Base-by-base conservation (phyloP, 2,329 filamentous ascomycete genomes). In the Madurella fahalii region DNA sequence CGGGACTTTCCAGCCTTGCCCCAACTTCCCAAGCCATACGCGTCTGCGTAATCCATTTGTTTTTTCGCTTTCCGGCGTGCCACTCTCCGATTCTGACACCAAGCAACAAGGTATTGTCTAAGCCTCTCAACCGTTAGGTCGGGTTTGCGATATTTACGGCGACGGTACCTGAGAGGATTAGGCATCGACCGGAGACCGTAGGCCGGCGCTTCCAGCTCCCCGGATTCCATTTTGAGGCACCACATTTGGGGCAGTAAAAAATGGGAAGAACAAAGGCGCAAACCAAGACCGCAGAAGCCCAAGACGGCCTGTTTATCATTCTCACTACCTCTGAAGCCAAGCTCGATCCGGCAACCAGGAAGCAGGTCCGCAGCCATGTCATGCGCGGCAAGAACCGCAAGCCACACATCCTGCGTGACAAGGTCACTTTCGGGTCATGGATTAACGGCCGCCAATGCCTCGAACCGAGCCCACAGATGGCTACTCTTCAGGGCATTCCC, bases 321-420 rank as follows among this genome's bases (percentile, higher is more conserved):
- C 49, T 55, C 41, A 63, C 62, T 1, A 51, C 63, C 2, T 15
- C 42, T 2, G 44, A 25, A 2, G 49, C 48, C 53, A 61, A 43
- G 57, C 59, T 50, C 18, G 57, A 57, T 18, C 7, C 49, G n/a
- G 48, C 32, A 15, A 17, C 47, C 30, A 50, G 57, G 25, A 58
- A 52, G 34, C 47, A 51, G 37, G 54, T 61, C 43, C 54, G 58
- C 20, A 61, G 59, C 47, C 53, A 60, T 54, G 58, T 60, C 39
- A 61, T 61, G 59, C 57, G 51, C 7, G 59, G 59, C 12, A 60
- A 58, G 51, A 61, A 61, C 47, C 54, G 55, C 34, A 59, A 54
- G 44, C 45, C 31, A 4, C 31, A 13, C 18, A 20, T 9, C 9
- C 52, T 12, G 25, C 25, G 13, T 16, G 4, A 40, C 5, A 31